Evolutionary conservation across 768 basidiomycete genomes (phyloP), one percentile per base, ranked within the genome.

Genomic region (Amylocystis lapponica): DNA sequence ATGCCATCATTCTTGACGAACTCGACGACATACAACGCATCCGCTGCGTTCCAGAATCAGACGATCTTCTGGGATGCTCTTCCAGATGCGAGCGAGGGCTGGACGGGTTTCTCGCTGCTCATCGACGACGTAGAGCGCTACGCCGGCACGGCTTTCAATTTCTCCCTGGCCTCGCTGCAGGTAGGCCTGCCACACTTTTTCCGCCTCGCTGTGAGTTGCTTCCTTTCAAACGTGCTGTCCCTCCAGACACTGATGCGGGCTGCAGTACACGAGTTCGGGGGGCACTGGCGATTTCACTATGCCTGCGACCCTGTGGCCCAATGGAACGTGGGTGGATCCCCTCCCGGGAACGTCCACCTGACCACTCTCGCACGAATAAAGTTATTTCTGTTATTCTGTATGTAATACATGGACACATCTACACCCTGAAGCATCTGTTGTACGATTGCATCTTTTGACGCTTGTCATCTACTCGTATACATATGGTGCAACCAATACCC

Each of bases 121-220:
- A 75, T 90, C n/a, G 87, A 93, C 56, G 91, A 93, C 51, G 89
- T 94, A 0, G 79, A 89, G 59, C 71, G 83, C 51, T 90, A 84
- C 55, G 60, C 71, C n/a, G 87, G 90, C 9, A 61, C 67, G 12
- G 79, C 77, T 4, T 65, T 86, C 36, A 86, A 86, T 53, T 89
- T 75, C 57, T 79, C 81, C 14, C 68, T 91, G n/a, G 71, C 70
- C 17, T 71, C 73, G 13, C 68, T 90, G 39, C 71, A 84, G 39
- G 56, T 68, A 1, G 69, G 67, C 16, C 52, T 90, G 11, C 79
- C 81, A 0, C 90, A 83, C 58, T 88, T 83, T 69, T 87, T 91
- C 63, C 71, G 88, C 52, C 69, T 86, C 44, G 88, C 85, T 16
- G 85, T 89, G 50, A 71, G 83, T 73, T 17, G 9, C 43, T 48